Conservation (phyloP, 345 rosid genomes). For the Streptanthus diversifolius region DNA sequence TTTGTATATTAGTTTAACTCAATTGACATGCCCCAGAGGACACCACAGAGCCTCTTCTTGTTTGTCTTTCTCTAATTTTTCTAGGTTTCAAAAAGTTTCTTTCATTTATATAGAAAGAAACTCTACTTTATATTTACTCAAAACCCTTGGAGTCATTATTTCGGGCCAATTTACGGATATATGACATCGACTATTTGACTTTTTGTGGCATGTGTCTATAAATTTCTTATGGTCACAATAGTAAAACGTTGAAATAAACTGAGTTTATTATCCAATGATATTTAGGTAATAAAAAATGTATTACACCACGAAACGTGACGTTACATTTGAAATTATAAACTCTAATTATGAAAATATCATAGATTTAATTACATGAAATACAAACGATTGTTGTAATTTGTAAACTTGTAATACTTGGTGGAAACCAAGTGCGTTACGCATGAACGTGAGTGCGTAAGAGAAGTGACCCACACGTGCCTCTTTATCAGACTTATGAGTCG, state of each 20-base stretch:
- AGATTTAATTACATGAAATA: neutral
- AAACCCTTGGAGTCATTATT: neutral
- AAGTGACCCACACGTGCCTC: neutral
- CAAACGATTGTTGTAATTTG: neutral
- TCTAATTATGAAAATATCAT: neutral
- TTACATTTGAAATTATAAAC: neutral
- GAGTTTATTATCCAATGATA: neutral
- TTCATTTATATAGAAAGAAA: neutral
- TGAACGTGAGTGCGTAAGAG: slow-evolving; percentile 19
- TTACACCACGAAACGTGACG: slow-evolving; percentile 18
- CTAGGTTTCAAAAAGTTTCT: neutral
- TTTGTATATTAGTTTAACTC: neutral
- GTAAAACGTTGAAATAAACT: slow-evolving; percentile 10
- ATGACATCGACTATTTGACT: neutral
- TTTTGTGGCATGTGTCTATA: slow-evolving; percentile 7
- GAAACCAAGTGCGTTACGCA: slow-evolving; percentile 18
- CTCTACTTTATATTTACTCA: neutral
- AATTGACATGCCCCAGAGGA: neutral
- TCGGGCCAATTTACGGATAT: neutral
- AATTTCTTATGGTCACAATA: neutral
- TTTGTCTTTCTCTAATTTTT: neutral
- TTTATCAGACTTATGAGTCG: slow-evolving; percentile 5
- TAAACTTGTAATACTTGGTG: neutral
- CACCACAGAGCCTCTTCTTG: neutral
- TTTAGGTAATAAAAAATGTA: neutral